Percentiles rank a stretch among this genome's conserved stretches.
These are phyloP conservation scores for Emmonsiellopsis sp. DNA, from an alignment of 2,329 filamentous ascomycete genomes.

Conservation along the genomic window DNA sequence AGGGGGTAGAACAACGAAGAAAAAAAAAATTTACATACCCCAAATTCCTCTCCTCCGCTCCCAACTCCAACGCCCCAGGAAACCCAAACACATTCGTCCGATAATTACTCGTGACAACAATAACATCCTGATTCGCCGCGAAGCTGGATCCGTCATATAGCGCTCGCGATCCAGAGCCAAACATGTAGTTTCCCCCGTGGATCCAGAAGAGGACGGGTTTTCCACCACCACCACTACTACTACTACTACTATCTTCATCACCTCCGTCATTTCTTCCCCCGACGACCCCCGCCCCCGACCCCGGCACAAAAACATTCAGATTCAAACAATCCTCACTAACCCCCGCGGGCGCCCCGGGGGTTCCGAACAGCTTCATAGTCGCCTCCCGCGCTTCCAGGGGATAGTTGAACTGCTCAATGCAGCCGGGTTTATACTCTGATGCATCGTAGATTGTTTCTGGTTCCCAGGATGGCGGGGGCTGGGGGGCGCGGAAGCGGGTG, in stretches of 20 bases:
- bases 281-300: background rate
- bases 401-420: conserved; percentile 17
- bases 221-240: too few species aligned
- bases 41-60: conserved; percentile 16
- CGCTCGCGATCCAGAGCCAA: conserved; percentile 14
- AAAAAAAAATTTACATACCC: background rate
- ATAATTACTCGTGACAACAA: conserved; percentile 24
- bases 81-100: conserved; percentile 35
- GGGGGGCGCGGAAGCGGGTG: conserved; percentile 19
- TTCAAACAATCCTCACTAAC: conserved; percentile 27
- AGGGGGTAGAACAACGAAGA: too few species aligned
- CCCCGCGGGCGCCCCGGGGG: conserved; percentile 13
- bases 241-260: too few species aligned
- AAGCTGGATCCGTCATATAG: conserved; percentile 22
- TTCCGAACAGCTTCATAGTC: conserved; percentile 17
- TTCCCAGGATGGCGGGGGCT: conserved; percentile 5
- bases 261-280: conserved; percentile 2
- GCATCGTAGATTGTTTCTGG: conserved; percentile 15
- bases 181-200: conserved; percentile 18
- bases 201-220: conserved; percentile 24
- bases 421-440: conserved; percentile 18
- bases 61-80: conserved; percentile 28
- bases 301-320: conserved; percentile 23
- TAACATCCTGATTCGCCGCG: conserved; percentile 22
- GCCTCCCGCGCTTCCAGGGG: conserved; percentile 19